Conservation (phyloP, 352 stramenopile genomes). For the Phytopythium montanum region DNA sequence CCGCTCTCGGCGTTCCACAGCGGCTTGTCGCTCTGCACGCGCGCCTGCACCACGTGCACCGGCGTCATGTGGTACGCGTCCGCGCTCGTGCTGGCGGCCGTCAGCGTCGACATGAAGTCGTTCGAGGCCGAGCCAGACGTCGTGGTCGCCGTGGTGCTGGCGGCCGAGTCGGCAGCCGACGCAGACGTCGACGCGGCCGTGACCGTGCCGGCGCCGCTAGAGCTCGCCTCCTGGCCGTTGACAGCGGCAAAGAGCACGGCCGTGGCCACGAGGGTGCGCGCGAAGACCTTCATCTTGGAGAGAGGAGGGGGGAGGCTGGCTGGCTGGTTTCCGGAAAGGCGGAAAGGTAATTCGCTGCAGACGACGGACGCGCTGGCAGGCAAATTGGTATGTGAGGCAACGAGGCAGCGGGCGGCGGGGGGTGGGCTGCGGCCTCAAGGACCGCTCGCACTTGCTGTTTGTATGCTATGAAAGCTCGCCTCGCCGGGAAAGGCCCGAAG, state of each 20-base stretch:
- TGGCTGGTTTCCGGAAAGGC: neutral
- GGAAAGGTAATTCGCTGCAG: constrained; percentile 24
- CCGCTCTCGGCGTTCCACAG: constrained; percentile 43
- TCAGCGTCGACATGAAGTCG: constrained; percentile 38
- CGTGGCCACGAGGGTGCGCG: constrained; percentile 19
- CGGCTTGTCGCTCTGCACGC: constrained; percentile 65
- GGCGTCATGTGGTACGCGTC: constrained; percentile 68
- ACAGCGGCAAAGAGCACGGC: constrained; percentile 14
- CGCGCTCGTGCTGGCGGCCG: constrained; percentile 9
- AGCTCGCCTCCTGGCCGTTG: constrained; percentile 16
- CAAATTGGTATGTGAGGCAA: constrained; percentile 33
- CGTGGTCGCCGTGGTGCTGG: constrained; percentile 9
- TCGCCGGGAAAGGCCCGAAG: too few species aligned
- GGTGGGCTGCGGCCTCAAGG: neutral
- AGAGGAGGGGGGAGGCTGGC: neutral
- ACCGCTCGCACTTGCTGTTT: neutral
- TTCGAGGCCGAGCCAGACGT: constrained; percentile 21
- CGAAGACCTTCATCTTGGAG: constrained; percentile 30
- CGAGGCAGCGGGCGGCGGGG: neutral
- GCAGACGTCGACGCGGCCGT: constrained; percentile 13
- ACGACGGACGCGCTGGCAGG: constrained; percentile 21
- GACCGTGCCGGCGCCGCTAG: constrained; percentile 27
- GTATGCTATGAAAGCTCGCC: neutral
- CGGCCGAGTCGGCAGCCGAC: constrained; percentile 10
- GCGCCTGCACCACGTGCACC: constrained; percentile 68